phyloP scores from a whole-genome alignment of 2,329 filamentous ascomycete genomes.

The Cercospora sesami region DNA sequence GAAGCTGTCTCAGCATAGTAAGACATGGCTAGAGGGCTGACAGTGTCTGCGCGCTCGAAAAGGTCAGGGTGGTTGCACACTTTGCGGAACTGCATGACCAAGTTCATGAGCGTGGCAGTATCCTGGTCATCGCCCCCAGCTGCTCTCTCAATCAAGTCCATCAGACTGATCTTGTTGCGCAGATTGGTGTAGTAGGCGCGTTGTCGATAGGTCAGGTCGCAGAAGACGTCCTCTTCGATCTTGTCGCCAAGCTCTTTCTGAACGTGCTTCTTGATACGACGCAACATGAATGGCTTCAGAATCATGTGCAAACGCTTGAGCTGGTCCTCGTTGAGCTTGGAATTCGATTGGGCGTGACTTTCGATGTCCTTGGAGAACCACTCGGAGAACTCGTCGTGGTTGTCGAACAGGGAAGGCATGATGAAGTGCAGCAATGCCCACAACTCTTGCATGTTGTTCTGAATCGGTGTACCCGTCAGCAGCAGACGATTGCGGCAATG shows the following conservation, averaged over 20 bases:
- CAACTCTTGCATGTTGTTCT: constrained; percentile 99
- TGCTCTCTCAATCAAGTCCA: constrained; percentile 97
- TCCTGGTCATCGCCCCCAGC: constrained; percentile 92
- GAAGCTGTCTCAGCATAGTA: constrained; percentile 93
- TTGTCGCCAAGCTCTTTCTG: constrained; percentile 99
- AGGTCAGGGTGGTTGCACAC: constrained; percentile 98
- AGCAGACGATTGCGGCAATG: constrained; percentile 92
- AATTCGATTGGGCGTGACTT: constrained; percentile 97
- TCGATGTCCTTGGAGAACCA: constrained; percentile 97
- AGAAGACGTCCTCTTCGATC: constrained; percentile 95
- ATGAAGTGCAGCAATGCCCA: constrained; percentile 99
- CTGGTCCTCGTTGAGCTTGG: constrained; percentile 98
- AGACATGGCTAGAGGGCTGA: constrained; percentile 78
- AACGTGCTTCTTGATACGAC: constrained; percentile 99
- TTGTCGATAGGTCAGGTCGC: constrained; percentile 93
- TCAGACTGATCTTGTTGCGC: constrained; percentile 95
- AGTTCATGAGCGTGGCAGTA: constrained; percentile 94
- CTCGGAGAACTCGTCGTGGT: constrained; percentile 87
- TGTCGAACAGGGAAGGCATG: constrained; percentile 98
- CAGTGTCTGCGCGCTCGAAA: constrained; percentile 91
- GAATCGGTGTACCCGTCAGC: constrained; percentile 93
- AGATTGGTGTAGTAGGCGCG: constrained; percentile 89
- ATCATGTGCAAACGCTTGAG: constrained; percentile 98
- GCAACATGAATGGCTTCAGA: constrained; percentile 97
- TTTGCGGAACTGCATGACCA: constrained; percentile 99